Base-by-base conservation (phyloP, 495 filamentous ascomycete genomes). In the Penicillium herquei region DNA sequence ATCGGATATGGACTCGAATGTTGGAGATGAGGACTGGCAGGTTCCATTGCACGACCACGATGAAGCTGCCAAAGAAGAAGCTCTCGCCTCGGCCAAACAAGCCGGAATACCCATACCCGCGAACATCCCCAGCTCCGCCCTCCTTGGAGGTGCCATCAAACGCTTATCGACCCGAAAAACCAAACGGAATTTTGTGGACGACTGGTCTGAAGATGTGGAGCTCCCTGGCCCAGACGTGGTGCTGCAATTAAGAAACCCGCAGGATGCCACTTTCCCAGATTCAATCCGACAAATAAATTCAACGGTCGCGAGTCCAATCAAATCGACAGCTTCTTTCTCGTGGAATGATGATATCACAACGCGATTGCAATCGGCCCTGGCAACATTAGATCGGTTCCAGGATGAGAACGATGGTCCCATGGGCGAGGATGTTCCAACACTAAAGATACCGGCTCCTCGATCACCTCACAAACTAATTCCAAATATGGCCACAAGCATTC, bases 81-180 rank as follows among this genome's bases (percentile, higher is more conserved):
- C 93, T 40, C 91, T 98, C 62, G 83, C 87, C 14, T 90, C 90
- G 4, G 94, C 91, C 39, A 87, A 86, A 55, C 86, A 85, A 60
- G 93, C 91, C 21, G 94, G 94, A 47, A 96, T 98, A 49, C 93
- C 94, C 30, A 86, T 98, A 58, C 94, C 94, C 14, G 75, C 81
- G 26, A 91, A 93, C 66, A 86, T 98, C 12, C 91, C 94, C n/a
- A 83, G 87, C 18, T 96, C 93, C n/a, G 94, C 94, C 46, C 79
- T 98, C 40, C 80, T 96, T 60, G 94, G 93, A 41, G 94, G 94
- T 45, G 92, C 91, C 10, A 98, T 98, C 67, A 96, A 96, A 76
- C 79, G 91, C 65, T 78, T 98, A 7, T 91, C 91, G 43, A 88
- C 85, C 60, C 86, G 86, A 63, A 94, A 90, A 59, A 80, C 85